phyloP scores from a whole-genome alignment of 805 yeast species.

The Suhomyces kilbournensis region DNA sequence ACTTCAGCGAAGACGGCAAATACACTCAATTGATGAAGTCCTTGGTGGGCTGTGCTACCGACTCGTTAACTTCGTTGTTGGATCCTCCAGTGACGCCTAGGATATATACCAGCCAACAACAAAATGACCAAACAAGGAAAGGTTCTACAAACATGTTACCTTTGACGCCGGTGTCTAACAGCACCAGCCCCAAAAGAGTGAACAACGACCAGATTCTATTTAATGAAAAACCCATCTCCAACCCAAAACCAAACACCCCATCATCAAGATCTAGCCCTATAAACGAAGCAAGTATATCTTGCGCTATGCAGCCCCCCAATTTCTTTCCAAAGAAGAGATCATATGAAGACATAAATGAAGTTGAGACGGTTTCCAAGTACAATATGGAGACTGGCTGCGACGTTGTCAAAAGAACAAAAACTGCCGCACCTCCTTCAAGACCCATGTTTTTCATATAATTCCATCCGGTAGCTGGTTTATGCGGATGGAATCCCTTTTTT shows the following conservation, averaged over 20 bases:
- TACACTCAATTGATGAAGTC: conserved; percentile 35
- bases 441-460: conserved; percentile 18
- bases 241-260: conserved; percentile 8
- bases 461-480: not conserved
- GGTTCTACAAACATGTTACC: conserved; percentile 9
- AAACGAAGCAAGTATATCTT: conserved; percentile 1
- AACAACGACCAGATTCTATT: conserved; percentile 5
- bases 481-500: not conserved
- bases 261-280: conserved; percentile 8
- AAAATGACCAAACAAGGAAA: not conserved
- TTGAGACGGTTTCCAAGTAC: not conserved
- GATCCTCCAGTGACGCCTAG: conserved; percentile 34
- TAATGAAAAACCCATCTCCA: not conserved
- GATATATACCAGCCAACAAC: conserved; percentile 7
- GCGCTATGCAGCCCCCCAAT: conserved; percentile 11
- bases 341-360: conserved; percentile 10
- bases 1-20: conserved; percentile 37
- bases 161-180: conserved; percentile 21
- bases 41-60: conserved; percentile 31
- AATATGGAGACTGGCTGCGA: conserved; percentile 5
- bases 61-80: conserved; percentile 18
- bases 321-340: conserved; percentile 12
- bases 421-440: conserved; percentile 7
- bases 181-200: conserved; percentile 23
- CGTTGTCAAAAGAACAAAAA: conserved; percentile 25